Percentiles rank a stretch among this genome's conserved stretches.
These are phyloP conservation scores for Rhizophagus clarus DNA, from an alignment of 192 early-diverging fungal species.

Conservation along the genomic window DNA sequence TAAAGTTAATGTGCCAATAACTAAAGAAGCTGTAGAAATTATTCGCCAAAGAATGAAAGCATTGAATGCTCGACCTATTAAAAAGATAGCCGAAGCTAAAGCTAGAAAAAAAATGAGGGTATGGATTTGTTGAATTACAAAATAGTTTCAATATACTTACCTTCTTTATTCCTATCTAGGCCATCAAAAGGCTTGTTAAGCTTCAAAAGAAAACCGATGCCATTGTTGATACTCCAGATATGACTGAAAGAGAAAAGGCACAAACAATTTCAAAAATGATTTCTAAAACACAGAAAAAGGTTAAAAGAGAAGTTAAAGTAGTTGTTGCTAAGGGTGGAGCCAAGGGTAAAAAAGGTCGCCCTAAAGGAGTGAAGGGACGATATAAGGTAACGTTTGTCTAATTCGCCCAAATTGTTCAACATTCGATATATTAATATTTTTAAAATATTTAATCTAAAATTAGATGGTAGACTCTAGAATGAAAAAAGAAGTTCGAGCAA, in stretches of 20 bases:
- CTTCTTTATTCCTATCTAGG: slow-evolving; percentile 31
- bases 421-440: slow-evolving; percentile 2
- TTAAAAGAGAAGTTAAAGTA: slow-evolving; percentile 76
- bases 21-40: slow-evolving; percentile 92
- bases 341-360: slow-evolving; percentile 85
- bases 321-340: slow-evolving; percentile 89
- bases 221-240: slow-evolving; percentile 84
- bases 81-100: slow-evolving; percentile 99
- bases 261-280: slow-evolving; percentile 80
- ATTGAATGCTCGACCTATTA: slow-evolving; percentile 96
- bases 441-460: slow-evolving; percentile 1
- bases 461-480: slow-evolving; percentile 96
- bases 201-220: slow-evolving; percentile 87
- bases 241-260: slow-evolving; percentile 88
- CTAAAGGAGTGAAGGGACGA: slow-evolving; percentile 95
- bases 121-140: slow-evolving; percentile 2
- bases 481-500: slow-evolving; percentile 92
- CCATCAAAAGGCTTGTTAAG: slow-evolving; percentile 73
- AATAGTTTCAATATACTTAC: background rate
- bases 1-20: slow-evolving; percentile 87
- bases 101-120: slow-evolving; percentile 90
- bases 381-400: slow-evolving; percentile 48
- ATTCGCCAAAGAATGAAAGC: slow-evolving; percentile 82
- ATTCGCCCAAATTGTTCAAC: background rate
- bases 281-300: slow-evolving; percentile 79